phyloP scores from a whole-genome alignment of 2,329 filamentous ascomycete genomes.

The Fusarium nematophilum region DNA sequence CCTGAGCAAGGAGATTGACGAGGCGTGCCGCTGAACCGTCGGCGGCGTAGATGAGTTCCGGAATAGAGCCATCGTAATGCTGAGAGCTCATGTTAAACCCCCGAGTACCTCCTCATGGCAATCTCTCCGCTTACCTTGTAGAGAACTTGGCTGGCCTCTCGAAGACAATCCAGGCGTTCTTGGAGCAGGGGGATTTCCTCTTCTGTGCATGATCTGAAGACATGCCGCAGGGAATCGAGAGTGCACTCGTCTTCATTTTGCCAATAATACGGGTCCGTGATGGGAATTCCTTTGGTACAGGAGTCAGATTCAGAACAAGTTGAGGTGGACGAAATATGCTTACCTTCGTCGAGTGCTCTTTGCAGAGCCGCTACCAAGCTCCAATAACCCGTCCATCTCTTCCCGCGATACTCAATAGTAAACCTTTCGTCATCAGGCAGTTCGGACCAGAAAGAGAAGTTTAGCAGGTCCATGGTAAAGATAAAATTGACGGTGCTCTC shows the following conservation, averaged over 20 bases:
- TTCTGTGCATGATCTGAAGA: constrained; percentile 88
- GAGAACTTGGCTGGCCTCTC: constrained; percentile 84
- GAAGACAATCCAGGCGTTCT: constrained; percentile 80
- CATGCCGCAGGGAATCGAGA: constrained; percentile 75
- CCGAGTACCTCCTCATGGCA: no score
- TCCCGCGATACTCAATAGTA: constrained; percentile 82
- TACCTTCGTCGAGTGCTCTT: constrained; percentile 86
- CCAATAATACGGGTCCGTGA: constrained; percentile 92
- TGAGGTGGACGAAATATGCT: constrained; percentile 24
- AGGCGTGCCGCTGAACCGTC: constrained; percentile 83
- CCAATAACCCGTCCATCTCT: constrained; percentile 94
- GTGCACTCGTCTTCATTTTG: constrained; percentile 79
- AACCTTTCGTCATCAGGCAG: constrained; percentile 77
- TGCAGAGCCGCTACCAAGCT: constrained; percentile 89
- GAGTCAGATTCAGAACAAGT: constrained; percentile 3
- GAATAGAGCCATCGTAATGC: constrained; percentile 81
- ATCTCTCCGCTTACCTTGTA: constrained; percentile 69
- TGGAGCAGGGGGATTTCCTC: constrained; percentile 88
- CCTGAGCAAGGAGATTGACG: constrained; percentile 84
- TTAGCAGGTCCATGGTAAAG: constrained; percentile 96
- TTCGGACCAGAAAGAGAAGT: constrained; percentile 97
- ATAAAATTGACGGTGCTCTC: constrained; percentile 88
- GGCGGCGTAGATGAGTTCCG: constrained; percentile 78
- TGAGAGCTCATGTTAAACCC: constrained; percentile 49
- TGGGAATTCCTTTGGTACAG: constrained; percentile 74